Evolutionary conservation across 1,284 basidiomycete species (phyloP).

Genomic region (Cutaneotrichosporon daszewskae): DNA sequence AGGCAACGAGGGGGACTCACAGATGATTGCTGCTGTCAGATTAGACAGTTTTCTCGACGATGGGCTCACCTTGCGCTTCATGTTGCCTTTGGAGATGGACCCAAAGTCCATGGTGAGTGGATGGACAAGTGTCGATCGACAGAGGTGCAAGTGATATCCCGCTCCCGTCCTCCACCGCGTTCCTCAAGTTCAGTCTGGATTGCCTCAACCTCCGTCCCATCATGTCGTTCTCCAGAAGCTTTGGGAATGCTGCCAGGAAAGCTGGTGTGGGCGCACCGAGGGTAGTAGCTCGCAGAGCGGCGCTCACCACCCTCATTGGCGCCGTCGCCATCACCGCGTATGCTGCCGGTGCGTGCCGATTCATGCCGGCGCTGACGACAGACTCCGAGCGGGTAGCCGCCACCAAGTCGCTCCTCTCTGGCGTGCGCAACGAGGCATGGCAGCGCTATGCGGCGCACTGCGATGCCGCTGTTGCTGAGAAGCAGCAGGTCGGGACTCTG

Average conservation of each 20-base stretch:
- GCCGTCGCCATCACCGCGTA: slow-evolving; percentile 1
- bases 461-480: neutral
- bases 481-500: no score
- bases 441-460: neutral
- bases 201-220: no score
- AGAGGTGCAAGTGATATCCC: neutral
- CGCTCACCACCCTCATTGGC: neutral
- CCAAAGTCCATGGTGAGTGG: slow-evolving; percentile 20
- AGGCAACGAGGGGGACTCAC: slow-evolving; percentile 1
- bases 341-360: neutral
- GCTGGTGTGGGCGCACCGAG: no score
- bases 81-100: slow-evolving; percentile 21
- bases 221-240: no score
- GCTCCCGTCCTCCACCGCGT: no score
- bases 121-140: neutral
- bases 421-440: neutral
- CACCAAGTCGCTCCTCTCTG: no score
- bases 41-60: neutral
- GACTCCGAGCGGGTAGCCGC: neutral
- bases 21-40: slow-evolving; percentile 13
- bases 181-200: no score
- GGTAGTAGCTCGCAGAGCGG: no score
- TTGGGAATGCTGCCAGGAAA: no score
- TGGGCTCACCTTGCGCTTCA: slow-evolving; percentile 30
- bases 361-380: neutral